phyloP scores from a whole-genome alignment of 73 alveolate species.

The Paramecium biaurelia region DNA sequence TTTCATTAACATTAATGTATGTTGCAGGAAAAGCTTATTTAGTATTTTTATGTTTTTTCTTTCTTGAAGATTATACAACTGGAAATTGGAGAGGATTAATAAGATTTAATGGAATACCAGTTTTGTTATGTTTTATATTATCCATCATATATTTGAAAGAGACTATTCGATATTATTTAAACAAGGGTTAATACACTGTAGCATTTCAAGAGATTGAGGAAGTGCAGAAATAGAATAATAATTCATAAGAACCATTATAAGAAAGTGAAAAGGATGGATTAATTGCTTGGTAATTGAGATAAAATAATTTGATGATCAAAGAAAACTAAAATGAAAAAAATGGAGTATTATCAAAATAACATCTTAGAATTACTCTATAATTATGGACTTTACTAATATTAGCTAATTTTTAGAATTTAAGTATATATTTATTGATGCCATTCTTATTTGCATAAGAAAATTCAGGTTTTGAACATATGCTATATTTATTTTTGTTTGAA shows the following conservation, averaged over 20 bases:
- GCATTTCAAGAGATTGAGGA: slow-evolving; percentile 14
- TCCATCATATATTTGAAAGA: neutral
- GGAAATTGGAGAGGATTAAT: slow-evolving; percentile 54
- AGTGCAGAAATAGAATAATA: neutral
- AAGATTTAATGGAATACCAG: slow-evolving; percentile 11
- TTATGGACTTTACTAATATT: slow-evolving; percentile 15
- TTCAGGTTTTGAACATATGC: slow-evolving; percentile 40
- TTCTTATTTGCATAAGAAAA: neutral
- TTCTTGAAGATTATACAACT: slow-evolving; percentile 4
- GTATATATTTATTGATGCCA: slow-evolving; percentile 39
- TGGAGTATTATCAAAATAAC: slow-evolving; percentile 28
- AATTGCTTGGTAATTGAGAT: slow-evolving; percentile 1
- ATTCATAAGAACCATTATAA: neutral
- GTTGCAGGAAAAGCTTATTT: slow-evolving; percentile 6
- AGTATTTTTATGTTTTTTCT: slow-evolving; percentile 15
- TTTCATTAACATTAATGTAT: slow-evolving; percentile 10
- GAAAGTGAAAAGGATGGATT: slow-evolving; percentile 29
- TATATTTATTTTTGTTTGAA: neutral
- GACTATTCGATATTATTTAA: neutral
- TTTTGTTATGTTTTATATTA: neutral
- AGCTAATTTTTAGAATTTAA: neutral
- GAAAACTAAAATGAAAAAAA: neutral
- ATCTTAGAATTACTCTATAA: neutral
- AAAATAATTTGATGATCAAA: neutral
- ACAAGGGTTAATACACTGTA: neutral